Evolutionary conservation across 257 asterid genomes (phyloP), one percentile per base, ranked within the genome.

Genomic region (Coffea eugenioides): DNA sequence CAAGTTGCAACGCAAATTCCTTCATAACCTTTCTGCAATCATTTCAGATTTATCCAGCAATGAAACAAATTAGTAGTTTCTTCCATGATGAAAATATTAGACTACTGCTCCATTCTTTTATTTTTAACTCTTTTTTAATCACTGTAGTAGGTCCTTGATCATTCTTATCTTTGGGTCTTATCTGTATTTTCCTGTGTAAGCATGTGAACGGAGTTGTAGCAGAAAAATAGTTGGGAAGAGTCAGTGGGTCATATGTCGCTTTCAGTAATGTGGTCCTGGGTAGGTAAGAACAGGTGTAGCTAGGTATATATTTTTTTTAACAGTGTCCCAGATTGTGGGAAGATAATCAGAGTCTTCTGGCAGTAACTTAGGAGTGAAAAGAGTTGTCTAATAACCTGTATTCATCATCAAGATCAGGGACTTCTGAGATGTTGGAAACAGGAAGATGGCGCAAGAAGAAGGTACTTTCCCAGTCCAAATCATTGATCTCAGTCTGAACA

Each of bases 401-500:
- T 68, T 87, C 82, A 3, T 91, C 89, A 23, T 89, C 88, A 59
- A 91, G 91, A 83, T 91, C 96, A 36, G 92, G 92, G 82, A 91
- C 36, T 73, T 91, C 90, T 6, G 89, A 86, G 80, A 89, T 81
- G 86, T 88, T 91, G 3, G 96, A 91, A 73, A 71, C 83, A 27
- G 96, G 96, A 16, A 91, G 93, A 73, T 91, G 96, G 70, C 87
- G 87, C 78, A 89, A 66, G 85, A 62, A 83, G 89, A 91, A 91
- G 25, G 96, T 88, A 88, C 92, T 88, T 66, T 91, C 96, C 96
- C 96, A 91, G 67, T 91, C 96, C 13, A 88, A 76, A 75, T 91
- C 92, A 52, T 81, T 69, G 48, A 89, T 80, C 70, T 91, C 93
- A 66, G 82, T 73, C 69, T 87, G 89, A 66, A 87, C 91, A 77